Evolutionary conservation across 2,329 filamentous ascomycete genomes (phyloP), one percentile per base, ranked within the genome.

Genomic region (Fusarium hostae): DNA sequence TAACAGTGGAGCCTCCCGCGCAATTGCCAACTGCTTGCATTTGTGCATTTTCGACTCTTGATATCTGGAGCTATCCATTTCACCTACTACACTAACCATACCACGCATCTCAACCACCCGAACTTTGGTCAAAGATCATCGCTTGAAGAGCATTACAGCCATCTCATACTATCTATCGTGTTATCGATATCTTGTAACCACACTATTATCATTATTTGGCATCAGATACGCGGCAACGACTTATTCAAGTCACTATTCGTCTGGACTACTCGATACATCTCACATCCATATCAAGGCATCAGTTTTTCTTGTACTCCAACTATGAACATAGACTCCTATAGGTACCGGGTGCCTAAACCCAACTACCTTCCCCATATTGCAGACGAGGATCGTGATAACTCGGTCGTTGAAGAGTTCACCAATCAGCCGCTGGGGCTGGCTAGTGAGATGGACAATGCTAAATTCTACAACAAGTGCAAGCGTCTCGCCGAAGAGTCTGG

Each of bases 401-500:
- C 82, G 35, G 79, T 89, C 52, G 85, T 89, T 30, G 82, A 88
- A 75, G 84, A 88, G 67, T 87, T 85, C 76, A 65, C 63, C 54
- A 81, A 82, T 70, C 79, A 82, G 37, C 86, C 86, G 8, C 82
- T 90, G 26, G 86, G 84, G 60, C 80, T 81, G 40, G 83, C 86
- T 28, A 83, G 82, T 71, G 86, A 88, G 72, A 79, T 85, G 67
- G 88, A 89, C 57, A 87, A 90, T 75, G 86, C 84, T 67, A 84
- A 84, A 65, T 90, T 85, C 78, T 86, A 86, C 72, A 84, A 84
- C 77, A 88, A 89, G 79, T 87, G 87, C 80, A 88, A 87, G 78
- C 85, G 85, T 59, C 81, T 85, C 26, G 88, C 87, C 28, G 83
- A 87, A 65, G 84, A 88, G 56, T 87, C 93, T 81, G 91, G 90